These are phyloP conservation scores for Beauveria sp. DNA, from an alignment of 2,329 filamentous ascomycete genomes.

Conservation along the genomic window DNA sequence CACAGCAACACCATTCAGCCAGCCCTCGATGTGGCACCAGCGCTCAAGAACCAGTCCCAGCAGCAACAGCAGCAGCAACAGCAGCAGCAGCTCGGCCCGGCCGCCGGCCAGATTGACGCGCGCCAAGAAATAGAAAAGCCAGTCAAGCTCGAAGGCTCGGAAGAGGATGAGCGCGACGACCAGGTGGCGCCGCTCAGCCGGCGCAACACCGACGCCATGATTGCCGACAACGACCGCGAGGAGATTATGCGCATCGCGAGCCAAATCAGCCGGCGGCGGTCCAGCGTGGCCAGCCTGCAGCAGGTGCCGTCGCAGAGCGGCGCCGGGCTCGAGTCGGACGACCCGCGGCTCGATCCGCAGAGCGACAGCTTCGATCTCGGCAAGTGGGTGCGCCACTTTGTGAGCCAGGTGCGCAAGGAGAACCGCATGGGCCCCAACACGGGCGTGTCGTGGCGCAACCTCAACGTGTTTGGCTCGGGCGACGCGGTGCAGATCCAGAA, in stretches of 20 bases:
- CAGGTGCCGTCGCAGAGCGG: neutral
- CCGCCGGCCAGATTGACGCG: constrained; percentile 6
- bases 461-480: constrained; percentile 60
- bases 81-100: neutral
- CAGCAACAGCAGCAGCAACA: too few species aligned
- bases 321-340: constrained; percentile 33
- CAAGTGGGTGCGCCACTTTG: constrained; percentile 33
- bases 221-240: constrained; percentile 25
- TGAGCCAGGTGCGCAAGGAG: constrained; percentile 41
- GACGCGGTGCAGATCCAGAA: constrained; percentile 60
- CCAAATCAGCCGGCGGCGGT: constrained; percentile 28
- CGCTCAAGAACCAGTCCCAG: neutral
- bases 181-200: constrained; percentile 1
- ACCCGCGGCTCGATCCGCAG: constrained; percentile 29
- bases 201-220: constrained; percentile 14
- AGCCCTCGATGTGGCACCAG: neutral
- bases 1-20: neutral
- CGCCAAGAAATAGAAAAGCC: constrained; percentile 8
- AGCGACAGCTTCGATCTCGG: constrained; percentile 32
- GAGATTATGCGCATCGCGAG: constrained; percentile 34
- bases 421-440: constrained; percentile 45
- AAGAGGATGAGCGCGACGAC: neutral
- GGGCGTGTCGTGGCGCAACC: constrained; percentile 56
- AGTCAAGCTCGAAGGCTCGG: neutral
- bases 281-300: constrained; percentile 15